These are phyloP conservation scores for Lobulomyces angularis DNA, from an alignment of 192 early-diverging fungal genomes.

Conservation along the genomic window DNA sequence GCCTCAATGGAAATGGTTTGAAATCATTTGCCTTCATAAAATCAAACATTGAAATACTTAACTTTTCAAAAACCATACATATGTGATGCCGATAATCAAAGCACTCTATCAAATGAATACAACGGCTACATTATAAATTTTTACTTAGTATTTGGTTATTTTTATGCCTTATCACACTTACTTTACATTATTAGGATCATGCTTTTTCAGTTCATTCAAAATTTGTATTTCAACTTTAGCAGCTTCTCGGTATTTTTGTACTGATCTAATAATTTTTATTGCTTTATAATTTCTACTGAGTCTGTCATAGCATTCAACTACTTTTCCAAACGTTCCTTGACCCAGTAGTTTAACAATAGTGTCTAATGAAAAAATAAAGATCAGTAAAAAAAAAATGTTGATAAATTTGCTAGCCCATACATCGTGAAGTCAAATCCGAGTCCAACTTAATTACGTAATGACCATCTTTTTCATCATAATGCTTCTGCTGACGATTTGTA, in stretches of 20 bases:
- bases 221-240: constrained; percentile 81
- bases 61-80: constrained; percentile 96
- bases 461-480: constrained; percentile 89
- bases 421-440: constrained; percentile 65
- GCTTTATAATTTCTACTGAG: constrained; percentile 28
- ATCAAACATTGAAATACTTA: constrained; percentile 81
- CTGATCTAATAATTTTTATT: constrained; percentile 86
- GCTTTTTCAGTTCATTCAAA: constrained; percentile 59
- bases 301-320: constrained; percentile 75
- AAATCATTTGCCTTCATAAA: constrained; percentile 90
- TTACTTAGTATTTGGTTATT: too few species aligned
- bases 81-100: constrained; percentile 89
- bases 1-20: constrained; percentile 69
- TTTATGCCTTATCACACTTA: constrained; percentile 29
- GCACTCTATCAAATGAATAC: constrained; percentile 69
- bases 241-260: constrained; percentile 92
- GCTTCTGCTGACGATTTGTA: too few species aligned
- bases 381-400: background rate
- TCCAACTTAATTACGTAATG: constrained; percentile 71
- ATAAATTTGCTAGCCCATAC: constrained; percentile 23
- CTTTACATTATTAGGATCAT: constrained; percentile 71
- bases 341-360: constrained; percentile 76
- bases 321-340: constrained; percentile 97
- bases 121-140: too few species aligned
- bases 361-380: constrained; percentile 35